Percentiles rank a stretch among this genome's conserved stretches.
phyloP scores from a whole-genome alignment of 73 alveolate species.

The Effrenium voratum region DNA sequence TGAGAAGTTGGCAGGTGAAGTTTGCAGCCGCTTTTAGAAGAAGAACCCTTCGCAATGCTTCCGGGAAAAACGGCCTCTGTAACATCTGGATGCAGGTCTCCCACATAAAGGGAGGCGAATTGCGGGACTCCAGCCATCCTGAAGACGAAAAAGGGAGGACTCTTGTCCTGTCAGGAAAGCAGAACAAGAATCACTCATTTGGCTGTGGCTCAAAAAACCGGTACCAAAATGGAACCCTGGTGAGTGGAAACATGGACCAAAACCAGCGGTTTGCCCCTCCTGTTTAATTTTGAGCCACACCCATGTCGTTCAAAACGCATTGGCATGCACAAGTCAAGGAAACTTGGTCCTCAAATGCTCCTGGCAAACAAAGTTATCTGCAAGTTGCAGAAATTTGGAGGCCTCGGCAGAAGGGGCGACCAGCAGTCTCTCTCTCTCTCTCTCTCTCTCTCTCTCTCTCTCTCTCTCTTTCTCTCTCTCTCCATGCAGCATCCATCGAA shows the following conservation, averaged over 20 bases:
- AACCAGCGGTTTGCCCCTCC: background rate
- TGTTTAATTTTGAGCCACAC: no score
- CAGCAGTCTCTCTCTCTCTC: background rate
- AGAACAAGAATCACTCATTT: background rate
- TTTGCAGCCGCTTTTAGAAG: no score
- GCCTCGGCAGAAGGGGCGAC: background rate
- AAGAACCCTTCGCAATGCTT: no score
- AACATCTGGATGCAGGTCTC: conserved; percentile 16
- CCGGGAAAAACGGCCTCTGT: conserved; percentile 32
- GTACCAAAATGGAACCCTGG: background rate
- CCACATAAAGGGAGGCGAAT: conserved; percentile 45
- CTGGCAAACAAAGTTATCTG: background rate
- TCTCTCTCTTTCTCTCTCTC: no score
- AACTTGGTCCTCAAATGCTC: background rate
- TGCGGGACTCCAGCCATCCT: conserved; percentile 28
- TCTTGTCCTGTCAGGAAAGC: background rate
- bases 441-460: no score
- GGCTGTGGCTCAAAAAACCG: background rate
- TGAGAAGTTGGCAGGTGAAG: no score
- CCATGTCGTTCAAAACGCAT: background rate
- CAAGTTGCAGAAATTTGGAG: background rate
- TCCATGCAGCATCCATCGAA: no score
- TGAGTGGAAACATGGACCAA: background rate
- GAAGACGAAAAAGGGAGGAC: background rate
- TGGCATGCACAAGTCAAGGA: background rate